Evolutionary conservation across 768 basidiomycete genomes (phyloP).

Genomic region (Gloeostereum incarnatum): DNA sequence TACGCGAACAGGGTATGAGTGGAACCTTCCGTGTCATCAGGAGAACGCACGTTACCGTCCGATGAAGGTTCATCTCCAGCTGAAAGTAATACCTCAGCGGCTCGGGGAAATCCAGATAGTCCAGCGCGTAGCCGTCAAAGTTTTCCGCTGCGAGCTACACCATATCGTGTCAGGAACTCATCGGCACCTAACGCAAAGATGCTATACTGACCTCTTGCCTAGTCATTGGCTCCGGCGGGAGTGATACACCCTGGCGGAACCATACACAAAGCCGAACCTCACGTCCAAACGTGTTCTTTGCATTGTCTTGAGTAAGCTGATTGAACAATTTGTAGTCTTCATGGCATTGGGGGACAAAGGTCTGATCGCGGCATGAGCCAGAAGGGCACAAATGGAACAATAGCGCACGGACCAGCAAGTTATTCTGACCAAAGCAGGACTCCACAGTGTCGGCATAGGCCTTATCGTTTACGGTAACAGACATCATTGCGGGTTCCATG

Average conservation of each 20-base stretch:
- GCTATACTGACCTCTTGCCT: too few relatives aligned
- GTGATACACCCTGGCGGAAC: too few relatives aligned
- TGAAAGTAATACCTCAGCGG: constrained; percentile 67
- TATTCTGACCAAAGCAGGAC: constrained; percentile 46
- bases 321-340: constrained; percentile 76
- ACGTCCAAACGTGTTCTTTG: constrained; percentile 39
- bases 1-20: constrained; percentile 15
- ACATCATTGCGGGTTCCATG: constrained; percentile 79
- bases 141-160: constrained; percentile 49
- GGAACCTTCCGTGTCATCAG: background rate
- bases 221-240: too few relatives aligned
- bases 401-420: constrained; percentile 51
- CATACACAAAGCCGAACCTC: constrained; percentile 55
- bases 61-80: constrained; percentile 56
- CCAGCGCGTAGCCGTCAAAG: constrained; percentile 79
- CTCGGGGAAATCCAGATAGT: constrained; percentile 70
- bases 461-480: constrained; percentile 51
- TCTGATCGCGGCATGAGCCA: constrained; percentile 30
- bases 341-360: constrained; percentile 78
- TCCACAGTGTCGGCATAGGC: constrained; percentile 72
- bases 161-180: too few relatives aligned
- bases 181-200: too few relatives aligned
- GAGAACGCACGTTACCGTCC: constrained; percentile 39
- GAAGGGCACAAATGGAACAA: background rate
- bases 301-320: constrained; percentile 58